phyloP scores from a whole-genome alignment of 2,329 filamentous ascomycete species.

The Hypoxylon sp. region DNA sequence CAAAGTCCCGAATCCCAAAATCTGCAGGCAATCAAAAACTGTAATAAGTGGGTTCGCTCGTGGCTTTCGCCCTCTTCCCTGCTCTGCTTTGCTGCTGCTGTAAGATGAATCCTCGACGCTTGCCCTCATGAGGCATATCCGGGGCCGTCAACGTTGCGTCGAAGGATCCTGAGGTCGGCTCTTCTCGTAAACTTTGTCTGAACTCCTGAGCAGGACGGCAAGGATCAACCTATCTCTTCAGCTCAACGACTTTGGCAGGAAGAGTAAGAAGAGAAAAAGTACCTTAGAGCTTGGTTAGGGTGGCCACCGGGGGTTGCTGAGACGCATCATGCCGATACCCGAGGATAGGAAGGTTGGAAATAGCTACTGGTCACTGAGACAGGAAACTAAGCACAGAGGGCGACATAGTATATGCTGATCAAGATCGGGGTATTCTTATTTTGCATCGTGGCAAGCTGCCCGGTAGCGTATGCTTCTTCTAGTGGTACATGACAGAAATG shows the following conservation, averaged over 20 bases:
- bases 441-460: slow-evolving; percentile 15
- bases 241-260: slow-evolving; percentile 3
- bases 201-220: slow-evolving; percentile 11
- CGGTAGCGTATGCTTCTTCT: slow-evolving; percentile 15
- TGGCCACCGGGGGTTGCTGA: neutral
- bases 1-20: slow-evolving; percentile 5
- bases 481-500: slow-evolving; percentile 18
- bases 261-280: neutral
- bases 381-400: neutral
- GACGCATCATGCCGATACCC: neutral
- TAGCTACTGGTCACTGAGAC: too few species aligned
- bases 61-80: neutral
- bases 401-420: neutral
- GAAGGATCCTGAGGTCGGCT: slow-evolving; percentile 23
- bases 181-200: slow-evolving; percentile 1
- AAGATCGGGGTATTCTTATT: neutral
- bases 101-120: slow-evolving; percentile 13
- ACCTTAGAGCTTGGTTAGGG: neutral
- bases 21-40: slow-evolving; percentile 23
- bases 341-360: slow-evolving; percentile 7
- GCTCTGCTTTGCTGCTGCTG: neutral
- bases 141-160: neutral
- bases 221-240: slow-evolving; percentile 20
- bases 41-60: slow-evolving; percentile 18
- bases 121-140: neutral